Percentiles rank a stretch among this genome's conserved stretches.
These are phyloP conservation scores for Teratosphaeria zuluensis DNA, from an alignment of 2,329 filamentous ascomycete genomes.

Conservation along the genomic window DNA sequence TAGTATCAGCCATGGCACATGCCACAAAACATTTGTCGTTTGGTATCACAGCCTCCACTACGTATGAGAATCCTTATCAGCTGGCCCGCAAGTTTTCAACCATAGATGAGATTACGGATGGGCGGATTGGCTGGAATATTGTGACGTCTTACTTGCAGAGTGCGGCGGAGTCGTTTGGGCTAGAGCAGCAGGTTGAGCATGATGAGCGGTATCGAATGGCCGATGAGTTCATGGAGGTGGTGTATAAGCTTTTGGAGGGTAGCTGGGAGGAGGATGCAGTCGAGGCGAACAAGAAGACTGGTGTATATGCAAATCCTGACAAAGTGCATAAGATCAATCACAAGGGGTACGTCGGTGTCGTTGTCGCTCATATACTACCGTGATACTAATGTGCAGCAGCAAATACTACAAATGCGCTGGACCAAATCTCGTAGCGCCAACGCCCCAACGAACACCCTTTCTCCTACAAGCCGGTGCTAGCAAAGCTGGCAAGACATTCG, in stretches of 20 bases:
- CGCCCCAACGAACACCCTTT: slow-evolving; percentile 37
- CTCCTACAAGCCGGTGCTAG: slow-evolving; percentile 63
- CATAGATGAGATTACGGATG: slow-evolving; percentile 52
- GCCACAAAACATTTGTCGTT: slow-evolving; percentile 56
- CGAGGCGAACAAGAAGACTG: slow-evolving; percentile 44
- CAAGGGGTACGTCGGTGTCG: slow-evolving; percentile 44
- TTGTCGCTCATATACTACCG: slow-evolving; percentile 29
- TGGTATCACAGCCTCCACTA: slow-evolving; percentile 53
- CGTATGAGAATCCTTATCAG: slow-evolving; percentile 53
- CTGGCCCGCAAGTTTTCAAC: slow-evolving; percentile 55
- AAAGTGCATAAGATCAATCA: slow-evolving; percentile 53
- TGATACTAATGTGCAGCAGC: slow-evolving; percentile 28
- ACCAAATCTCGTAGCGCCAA: slow-evolving; percentile 35
- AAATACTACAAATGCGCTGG: slow-evolving; percentile 38
- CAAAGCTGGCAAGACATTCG: slow-evolving; percentile 55
- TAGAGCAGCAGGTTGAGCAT: slow-evolving; percentile 39
- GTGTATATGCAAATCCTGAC: slow-evolving; percentile 48
- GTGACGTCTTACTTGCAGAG: slow-evolving; percentile 56
- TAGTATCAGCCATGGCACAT: slow-evolving; percentile 38
- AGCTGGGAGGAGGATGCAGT: slow-evolving; percentile 49
- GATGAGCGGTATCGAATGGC: slow-evolving; percentile 52
- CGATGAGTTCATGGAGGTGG: slow-evolving; percentile 51
- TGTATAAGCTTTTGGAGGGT: slow-evolving; percentile 50
- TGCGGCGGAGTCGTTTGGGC: slow-evolving; percentile 53
- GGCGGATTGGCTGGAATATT: slow-evolving; percentile 57